A percentile compares a stretch with the other conserved stretches of the same genome.
Conservation (phyloP, 805 yeast genomes). For the Wickerhamiella qilinensis region DNA sequence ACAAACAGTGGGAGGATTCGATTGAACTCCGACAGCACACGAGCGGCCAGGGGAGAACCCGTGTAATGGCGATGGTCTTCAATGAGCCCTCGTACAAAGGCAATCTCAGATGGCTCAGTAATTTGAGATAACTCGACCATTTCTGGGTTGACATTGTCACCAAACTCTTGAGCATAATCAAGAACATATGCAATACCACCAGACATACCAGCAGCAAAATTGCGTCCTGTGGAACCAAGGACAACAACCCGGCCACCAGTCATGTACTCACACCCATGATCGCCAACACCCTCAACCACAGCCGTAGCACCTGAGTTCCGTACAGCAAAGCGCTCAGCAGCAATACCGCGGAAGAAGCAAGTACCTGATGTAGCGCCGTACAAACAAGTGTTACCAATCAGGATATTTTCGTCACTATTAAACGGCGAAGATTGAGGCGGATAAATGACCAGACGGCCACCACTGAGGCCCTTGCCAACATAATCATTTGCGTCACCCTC, state of each 20-base stretch:
- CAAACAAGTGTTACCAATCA: slow-evolving; percentile 93
- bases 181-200: slow-evolving; percentile 98
- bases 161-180: slow-evolving; percentile 87
- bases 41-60: slow-evolving; percentile 75
- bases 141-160: slow-evolving; percentile 59
- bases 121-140: slow-evolving; percentile 67
- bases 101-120: slow-evolving; percentile 81
- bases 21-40: slow-evolving; percentile 73
- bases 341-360: slow-evolving; percentile 90
- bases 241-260: slow-evolving; percentile 97
- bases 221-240: slow-evolving; percentile 78
- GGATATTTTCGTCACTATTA: slow-evolving; percentile 90
- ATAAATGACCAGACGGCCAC: slow-evolving; percentile 82
- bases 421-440: slow-evolving; percentile 76
- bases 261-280: slow-evolving; percentile 98
- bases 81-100: slow-evolving; percentile 78
- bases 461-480: slow-evolving; percentile 93
- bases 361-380: slow-evolving; percentile 96
- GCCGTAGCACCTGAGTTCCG: slow-evolving; percentile 98
- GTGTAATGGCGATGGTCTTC: slow-evolving; percentile 96
- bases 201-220: slow-evolving; percentile 95
- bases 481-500: slow-evolving; percentile 98
- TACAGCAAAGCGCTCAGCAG: slow-evolving; percentile 96
- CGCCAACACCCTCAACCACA: slow-evolving; percentile 94
- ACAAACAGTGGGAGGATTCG: slow-evolving; percentile 77